phyloP scores from a whole-genome alignment of 495 filamentous ascomycete genomes.

The Sordaria brevicollis region DNA sequence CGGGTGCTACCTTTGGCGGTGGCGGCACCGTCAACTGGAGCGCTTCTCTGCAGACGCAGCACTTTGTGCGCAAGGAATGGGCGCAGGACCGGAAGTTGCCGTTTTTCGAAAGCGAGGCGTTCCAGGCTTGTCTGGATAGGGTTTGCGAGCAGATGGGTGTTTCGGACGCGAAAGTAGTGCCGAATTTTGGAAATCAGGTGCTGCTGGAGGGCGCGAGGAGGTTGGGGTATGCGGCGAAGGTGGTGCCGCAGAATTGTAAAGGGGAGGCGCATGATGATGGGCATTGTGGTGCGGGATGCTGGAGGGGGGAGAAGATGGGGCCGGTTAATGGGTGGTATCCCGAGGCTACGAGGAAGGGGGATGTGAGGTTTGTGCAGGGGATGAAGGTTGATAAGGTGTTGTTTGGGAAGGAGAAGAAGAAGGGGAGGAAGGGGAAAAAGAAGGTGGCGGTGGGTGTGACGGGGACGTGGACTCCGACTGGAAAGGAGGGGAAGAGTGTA shows the following conservation, averaged over 20 bases:
- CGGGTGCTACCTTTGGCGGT: constrained; percentile 71
- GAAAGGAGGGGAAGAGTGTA: constrained; percentile 49
- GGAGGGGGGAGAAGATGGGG: constrained; percentile 61
- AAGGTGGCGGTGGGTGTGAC: constrained; percentile 55
- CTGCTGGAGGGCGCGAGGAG: constrained; percentile 67
- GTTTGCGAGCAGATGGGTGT: constrained; percentile 59
- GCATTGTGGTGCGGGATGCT: constrained; percentile 70
- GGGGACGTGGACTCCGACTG: constrained; percentile 60
- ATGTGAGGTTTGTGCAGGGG: constrained; percentile 68
- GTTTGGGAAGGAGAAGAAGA: constrained; percentile 43
- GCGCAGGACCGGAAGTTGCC: constrained; percentile 51
- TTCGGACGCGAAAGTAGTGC: constrained; percentile 44
- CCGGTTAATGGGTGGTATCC: constrained; percentile 67
- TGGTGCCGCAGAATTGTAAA: constrained; percentile 73
- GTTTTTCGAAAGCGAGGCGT: constrained; percentile 68
- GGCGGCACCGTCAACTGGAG: constrained; percentile 87
- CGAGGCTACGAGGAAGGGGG: constrained; percentile 61
- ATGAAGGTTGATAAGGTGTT: constrained; percentile 56
- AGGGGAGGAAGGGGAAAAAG: constrained; percentile 32
- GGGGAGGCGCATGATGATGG: constrained; percentile 63
- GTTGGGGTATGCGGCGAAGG: constrained; percentile 60
- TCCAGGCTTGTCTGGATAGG: constrained; percentile 65
- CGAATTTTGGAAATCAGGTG: constrained; percentile 58
- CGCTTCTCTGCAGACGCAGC: constrained; percentile 69
- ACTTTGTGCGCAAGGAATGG: constrained; percentile 79